A percentile compares a stretch with the other conserved stretches of the same genome.
phyloP scores from a whole-genome alignment of 305 asterid species.

The Solanum hybrid region DNA sequence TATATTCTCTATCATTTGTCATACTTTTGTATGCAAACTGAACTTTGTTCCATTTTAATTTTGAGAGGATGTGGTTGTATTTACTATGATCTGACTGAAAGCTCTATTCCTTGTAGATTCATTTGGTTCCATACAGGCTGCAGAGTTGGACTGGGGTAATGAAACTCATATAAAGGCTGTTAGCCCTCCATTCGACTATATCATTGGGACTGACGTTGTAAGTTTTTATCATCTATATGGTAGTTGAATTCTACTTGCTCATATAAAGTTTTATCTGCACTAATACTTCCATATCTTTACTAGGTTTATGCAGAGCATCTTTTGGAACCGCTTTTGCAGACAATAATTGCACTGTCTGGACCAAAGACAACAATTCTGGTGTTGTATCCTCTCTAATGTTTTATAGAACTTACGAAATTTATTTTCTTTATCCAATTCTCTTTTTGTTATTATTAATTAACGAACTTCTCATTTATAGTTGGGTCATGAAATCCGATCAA shows the following conservation, averaged over 20 bases:
- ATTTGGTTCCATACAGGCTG: conserved; percentile 75
- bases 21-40: not conserved
- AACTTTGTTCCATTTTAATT: too few species aligned
- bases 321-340: conserved; percentile 83
- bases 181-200: conserved; percentile 83
- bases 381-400: conserved; percentile 7
- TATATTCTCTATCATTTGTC: not conserved
- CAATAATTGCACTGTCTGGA: conserved; percentile 70
- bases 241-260: not conserved
- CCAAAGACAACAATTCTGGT: conserved; percentile 83
- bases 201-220: conserved; percentile 93
- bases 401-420: not conserved
- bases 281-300: not conserved
- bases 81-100: not conserved
- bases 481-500: conserved; percentile 92
- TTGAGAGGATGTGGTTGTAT: too few species aligned
- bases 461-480: conserved; percentile 33
- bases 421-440: not conserved
- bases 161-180: conserved; percentile 69
- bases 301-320: conserved; percentile 96
- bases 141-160: conserved; percentile 87
- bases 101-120: conserved; percentile 38
- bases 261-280: not conserved
- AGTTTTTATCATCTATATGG: conserved; percentile 21
- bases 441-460: not conserved